These are phyloP conservation scores for Lentinula sp. DNA, from an alignment of 768 basidiomycete species.

Conservation along the genomic window DNA sequence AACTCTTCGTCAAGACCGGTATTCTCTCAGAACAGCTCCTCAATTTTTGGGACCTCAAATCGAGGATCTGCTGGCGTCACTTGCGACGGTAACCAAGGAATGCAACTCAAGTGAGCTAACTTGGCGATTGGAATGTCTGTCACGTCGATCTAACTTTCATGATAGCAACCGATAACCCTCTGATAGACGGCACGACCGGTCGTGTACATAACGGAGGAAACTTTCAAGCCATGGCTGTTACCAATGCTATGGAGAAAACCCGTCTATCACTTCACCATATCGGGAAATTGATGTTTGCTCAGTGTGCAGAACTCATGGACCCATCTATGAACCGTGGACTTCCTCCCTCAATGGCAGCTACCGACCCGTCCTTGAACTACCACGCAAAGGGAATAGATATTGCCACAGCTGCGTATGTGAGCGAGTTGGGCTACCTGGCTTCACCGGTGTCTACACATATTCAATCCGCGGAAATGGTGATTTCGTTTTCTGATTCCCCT, in stretches of 20 bases:
- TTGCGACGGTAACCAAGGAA: conserved; percentile 56
- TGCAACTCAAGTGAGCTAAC: conserved; percentile 66
- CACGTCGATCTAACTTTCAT: conserved; percentile 1
- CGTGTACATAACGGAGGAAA: conserved; percentile 62
- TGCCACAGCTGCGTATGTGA: conserved; percentile 73
- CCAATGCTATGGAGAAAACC: conserved; percentile 41
- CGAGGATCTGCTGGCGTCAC: conserved; percentile 63
- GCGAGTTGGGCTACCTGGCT: conserved; percentile 73
- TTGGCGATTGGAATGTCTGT: background rate
- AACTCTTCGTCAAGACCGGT: conserved; percentile 68
- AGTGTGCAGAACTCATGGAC: conserved; percentile 64
- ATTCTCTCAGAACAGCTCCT: conserved; percentile 61
- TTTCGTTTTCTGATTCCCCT: background rate
- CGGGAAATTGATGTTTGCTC: conserved; percentile 45
- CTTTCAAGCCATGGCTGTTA: conserved; percentile 65
- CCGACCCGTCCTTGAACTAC: conserved; percentile 73
- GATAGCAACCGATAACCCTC: conserved; percentile 79
- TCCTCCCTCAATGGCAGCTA: conserved; percentile 67
- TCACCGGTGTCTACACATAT: conserved; percentile 75
- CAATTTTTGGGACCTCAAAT: conserved; percentile 80
- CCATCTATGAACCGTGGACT: conserved; percentile 77
- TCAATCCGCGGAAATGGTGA: conserved; percentile 69
- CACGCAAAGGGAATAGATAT: conserved; percentile 78
- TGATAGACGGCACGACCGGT: conserved; percentile 63
- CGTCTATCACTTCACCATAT: conserved; percentile 41